A percentile compares a stretch with the other conserved stretches of the same genome.
These are phyloP conservation scores for Grigorovia yakushimaensis DNA, from an alignment of 805 yeast genomes.

Conservation along the genomic window DNA sequence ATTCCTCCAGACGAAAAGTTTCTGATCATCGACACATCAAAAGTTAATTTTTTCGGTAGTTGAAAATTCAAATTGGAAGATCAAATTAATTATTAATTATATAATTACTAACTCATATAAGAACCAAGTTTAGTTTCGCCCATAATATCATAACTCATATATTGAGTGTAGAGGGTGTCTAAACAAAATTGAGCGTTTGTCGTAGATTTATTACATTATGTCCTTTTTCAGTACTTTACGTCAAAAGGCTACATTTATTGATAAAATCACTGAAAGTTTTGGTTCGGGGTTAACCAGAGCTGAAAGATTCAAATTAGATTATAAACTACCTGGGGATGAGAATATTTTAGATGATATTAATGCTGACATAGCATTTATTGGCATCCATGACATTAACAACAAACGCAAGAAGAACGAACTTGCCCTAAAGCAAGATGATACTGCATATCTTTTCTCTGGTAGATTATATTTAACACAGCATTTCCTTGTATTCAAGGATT, in stretches of 20 bases:
- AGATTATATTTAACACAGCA: slow-evolving; percentile 62
- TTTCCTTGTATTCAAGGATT: slow-evolving; percentile 65
- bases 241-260: slow-evolving; percentile 40
- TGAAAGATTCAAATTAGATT: slow-evolving; percentile 58
- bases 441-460: slow-evolving; percentile 44
- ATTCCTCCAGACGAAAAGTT: too few species aligned
- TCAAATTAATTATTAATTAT: not conserved
- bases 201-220: too few species aligned
- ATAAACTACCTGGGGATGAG: slow-evolving; percentile 65
- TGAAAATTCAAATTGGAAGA: not conserved
- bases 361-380: slow-evolving; percentile 45
- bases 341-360: slow-evolving; percentile 52
- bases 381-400: slow-evolving; percentile 14
- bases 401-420: slow-evolving; percentile 1
- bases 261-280: slow-evolving; percentile 27
- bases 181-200: too few species aligned
- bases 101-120: too few species aligned
- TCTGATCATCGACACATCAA: not conserved
- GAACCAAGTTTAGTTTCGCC: too few species aligned
- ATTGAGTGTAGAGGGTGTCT: too few species aligned
- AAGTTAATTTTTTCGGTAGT: not conserved
- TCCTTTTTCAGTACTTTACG: slow-evolving; percentile 38
- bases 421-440: not conserved
- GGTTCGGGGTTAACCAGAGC: slow-evolving; percentile 46
- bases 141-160: too few species aligned